Percentiles rank a stretch among this genome's conserved stretches.
Evolutionary conservation across 192 early-diverging fungal species (phyloP).

Genomic region (Mortierella antarctica): DNA sequence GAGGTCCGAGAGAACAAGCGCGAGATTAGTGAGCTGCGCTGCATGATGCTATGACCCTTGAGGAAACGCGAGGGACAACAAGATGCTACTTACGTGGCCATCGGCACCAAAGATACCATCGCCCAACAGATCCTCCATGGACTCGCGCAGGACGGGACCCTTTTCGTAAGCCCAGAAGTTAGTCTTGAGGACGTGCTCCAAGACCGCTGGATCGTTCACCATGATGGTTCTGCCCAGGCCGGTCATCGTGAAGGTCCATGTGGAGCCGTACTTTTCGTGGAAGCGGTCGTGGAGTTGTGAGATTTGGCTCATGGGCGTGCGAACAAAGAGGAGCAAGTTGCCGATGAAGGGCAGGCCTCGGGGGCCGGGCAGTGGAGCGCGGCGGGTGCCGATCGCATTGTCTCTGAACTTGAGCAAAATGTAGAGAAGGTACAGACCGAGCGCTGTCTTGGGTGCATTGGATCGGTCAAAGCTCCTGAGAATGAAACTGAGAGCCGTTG

Average conservation of each 20-base stretch:
- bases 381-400: slow-evolving; percentile 33
- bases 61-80: not conserved
- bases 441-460: slow-evolving; percentile 20
- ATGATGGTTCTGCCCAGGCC: slow-evolving; percentile 21
- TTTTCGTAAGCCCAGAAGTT: slow-evolving; percentile 46
- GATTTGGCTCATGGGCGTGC: slow-evolving; percentile 4
- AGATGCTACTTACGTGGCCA: slow-evolving; percentile 17
- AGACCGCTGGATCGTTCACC: slow-evolving; percentile 27
- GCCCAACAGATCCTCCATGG: slow-evolving; percentile 29
- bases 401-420: slow-evolving; percentile 36
- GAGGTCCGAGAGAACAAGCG: too few species aligned
- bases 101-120: slow-evolving; percentile 45
- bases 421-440: slow-evolving; percentile 33
- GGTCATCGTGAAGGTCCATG: slow-evolving; percentile 28
- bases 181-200: slow-evolving; percentile 50
- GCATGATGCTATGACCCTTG: not conserved
- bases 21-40: not conserved
- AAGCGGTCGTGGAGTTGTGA: slow-evolving; percentile 26
- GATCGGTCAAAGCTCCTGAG: slow-evolving; percentile 14
- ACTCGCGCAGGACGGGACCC: not conserved
- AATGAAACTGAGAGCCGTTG: slow-evolving; percentile 6
- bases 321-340: slow-evolving; percentile 21
- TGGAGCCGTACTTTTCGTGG: slow-evolving; percentile 25
- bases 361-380: slow-evolving; percentile 31
- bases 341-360: slow-evolving; percentile 49